A percentile compares a stretch with the other conserved stretches of the same genome.
Evolutionary conservation across 1,139 yeast species (phyloP).

Genomic region (Yamadazyma jaroonii): DNA sequence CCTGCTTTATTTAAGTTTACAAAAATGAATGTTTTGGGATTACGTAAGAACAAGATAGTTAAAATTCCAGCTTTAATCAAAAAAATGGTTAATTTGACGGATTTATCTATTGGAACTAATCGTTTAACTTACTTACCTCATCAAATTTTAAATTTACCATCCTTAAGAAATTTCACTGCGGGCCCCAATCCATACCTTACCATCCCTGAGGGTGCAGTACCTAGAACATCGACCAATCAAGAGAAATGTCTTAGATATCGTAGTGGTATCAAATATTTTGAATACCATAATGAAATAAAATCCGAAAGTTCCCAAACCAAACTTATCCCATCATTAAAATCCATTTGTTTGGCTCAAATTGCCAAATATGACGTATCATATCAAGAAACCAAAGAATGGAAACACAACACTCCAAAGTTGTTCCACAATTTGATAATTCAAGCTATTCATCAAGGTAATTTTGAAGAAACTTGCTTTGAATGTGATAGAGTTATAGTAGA

Average conservation of each 20-base stretch:
- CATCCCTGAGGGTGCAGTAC: conserved; percentile 28
- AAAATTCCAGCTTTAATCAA: conserved; percentile 36
- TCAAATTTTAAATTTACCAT: conserved; percentile 31
- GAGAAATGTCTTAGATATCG: conserved; percentile 19
- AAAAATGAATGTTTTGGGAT: conserved; percentile 40
- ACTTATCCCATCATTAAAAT: conserved; percentile 29
- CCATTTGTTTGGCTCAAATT: conserved; percentile 32
- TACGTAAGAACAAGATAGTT: conserved; percentile 37
- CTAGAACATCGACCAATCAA: conserved; percentile 11
- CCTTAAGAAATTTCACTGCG: conserved; percentile 33
- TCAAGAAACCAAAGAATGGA: conserved; percentile 45
- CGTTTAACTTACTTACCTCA: conserved; percentile 33
- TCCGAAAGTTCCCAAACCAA: not conserved
- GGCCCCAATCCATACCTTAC: conserved; percentile 44
- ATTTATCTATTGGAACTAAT: conserved; percentile 40
- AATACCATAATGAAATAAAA: conserved; percentile 8
- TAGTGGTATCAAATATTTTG: conserved; percentile 21
- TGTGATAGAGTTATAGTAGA: conserved; percentile 37
- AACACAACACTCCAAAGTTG: conserved; percentile 33
- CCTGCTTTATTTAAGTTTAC: conserved; percentile 42
- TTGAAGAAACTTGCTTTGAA: conserved; percentile 34
- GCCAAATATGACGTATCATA: conserved; percentile 45
- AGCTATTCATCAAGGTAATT: conserved; percentile 42
- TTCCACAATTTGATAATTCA: conserved; percentile 32
- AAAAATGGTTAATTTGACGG: conserved; percentile 31